Base-by-base conservation (phyloP, 1,284 basidiomycete species). In the Entoloma clypeatum region DNA sequence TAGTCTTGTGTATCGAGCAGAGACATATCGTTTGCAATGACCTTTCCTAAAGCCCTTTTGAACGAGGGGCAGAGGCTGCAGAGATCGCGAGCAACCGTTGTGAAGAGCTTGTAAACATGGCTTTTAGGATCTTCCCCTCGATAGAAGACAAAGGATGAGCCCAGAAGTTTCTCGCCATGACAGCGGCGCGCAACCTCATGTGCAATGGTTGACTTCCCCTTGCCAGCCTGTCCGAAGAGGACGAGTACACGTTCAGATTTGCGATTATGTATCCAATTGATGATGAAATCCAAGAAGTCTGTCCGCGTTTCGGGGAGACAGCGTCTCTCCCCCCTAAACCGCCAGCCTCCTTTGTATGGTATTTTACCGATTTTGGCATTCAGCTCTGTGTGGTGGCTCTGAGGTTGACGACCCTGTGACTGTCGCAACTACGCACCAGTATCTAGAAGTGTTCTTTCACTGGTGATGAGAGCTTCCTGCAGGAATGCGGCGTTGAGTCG, bases 121-220 rank as follows among this genome's bases (percentile, higher is more conserved):
- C 34, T 27, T 13, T 31, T 23, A 13, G 36, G 19, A 11, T 28
- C 5, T 17, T 39, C 30, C 1, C 23, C 26, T 14, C 31, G 29
- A 23, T 43, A 28, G 14, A 53, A 51, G 40, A 16, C 32, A 31
- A 49, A 51, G 27, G 40, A 45, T 11, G 47, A 43, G 14, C 35
- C 47, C 17, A 52, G 41, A 9, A 27, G 38, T 5, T 29, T 26
- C 16, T 31, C 9, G 7, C 35, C 28, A 9, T 45, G 14, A 33
- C 42, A 47, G 22, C 26, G 10, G 11, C 26, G 21, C 19, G 51
- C 45, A 43, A 56, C 31, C 8, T 51, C 51, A 24, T 50, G 51
- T 10, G 52, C 53, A 33, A 57, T 47, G 11, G 52, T 39, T 2
- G 52, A 51, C 21, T 53, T 53, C 14, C 52, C 52, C 11, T 41